Evolutionary conservation across 2,329 filamentous ascomycete genomes (phyloP), one percentile per base, ranked within the genome.

Genomic region (Tolypocladium ovalisporum): DNA sequence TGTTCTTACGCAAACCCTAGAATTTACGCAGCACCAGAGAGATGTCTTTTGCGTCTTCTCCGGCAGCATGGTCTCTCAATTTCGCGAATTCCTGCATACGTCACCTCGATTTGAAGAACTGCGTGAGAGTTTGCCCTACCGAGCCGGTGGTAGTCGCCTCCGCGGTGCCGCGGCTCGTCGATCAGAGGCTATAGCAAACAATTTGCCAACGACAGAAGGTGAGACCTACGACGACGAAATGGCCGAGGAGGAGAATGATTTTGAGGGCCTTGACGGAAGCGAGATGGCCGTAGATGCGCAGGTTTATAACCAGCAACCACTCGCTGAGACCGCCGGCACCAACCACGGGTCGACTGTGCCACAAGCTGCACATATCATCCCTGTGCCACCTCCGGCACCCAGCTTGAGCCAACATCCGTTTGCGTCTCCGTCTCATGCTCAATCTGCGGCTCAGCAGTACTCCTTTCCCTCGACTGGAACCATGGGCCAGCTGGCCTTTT

Each of bases 11-110:
- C 47, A 22, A 3, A 12, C 17, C 10, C 4, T 57, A 85, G 94
- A 97, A 72, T 99, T 99, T 70, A 97, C 92, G 22, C 88, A 93
- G 52, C 91, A 97, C 68, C 94, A 99, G 71, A 85, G 94, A 61
- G 87, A 93, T 55, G 90, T 97, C 9, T 99, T 99, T 70, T 99
- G 94, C 68, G 94, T 99, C 56, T 99, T 99, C 71, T 97, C 92
- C 1, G 93, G 94, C 7, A 81, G 83, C 32, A 92, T 92, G 57
- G 93, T 99, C 2, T 77, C 78, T 47, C 82, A 83, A 44, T 82
- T 99, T 32, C 87, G 93, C 47, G 81, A 86, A 34, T 89, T 91
- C 67, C 79, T 99, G 42, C 95, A 91, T 62, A 75, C 70, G 0
- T 73, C 76, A 13, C 69, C 72, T 0, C 71, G 75, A 37, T 83